Base-by-base conservation (phyloP, 1,139 yeast genomes). In the Taiozyma sp. region DNA sequence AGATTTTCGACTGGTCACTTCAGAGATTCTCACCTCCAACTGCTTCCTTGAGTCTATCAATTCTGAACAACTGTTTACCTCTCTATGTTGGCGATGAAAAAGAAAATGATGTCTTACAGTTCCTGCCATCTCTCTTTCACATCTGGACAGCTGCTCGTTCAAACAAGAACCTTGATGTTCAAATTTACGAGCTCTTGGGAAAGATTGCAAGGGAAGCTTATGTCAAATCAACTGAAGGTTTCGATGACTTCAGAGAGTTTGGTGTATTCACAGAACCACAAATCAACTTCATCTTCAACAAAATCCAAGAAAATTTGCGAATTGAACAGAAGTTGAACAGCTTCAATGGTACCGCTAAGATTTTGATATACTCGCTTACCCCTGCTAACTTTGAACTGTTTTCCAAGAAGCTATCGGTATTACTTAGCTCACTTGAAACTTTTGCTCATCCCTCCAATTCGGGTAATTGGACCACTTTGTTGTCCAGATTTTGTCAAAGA, bases 371-470 rank as follows among this genome's bases (percentile, higher is more conserved):
- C 64, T 84, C 95, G 0, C 70, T 91, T 9, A 76, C 76, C 40
- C 87, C 90, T 0, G 70, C 74, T 13, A 62, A 69, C 40, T 69
- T 74, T 6, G 76, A 70, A n/a, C 80, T 80, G 3, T 75, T 85
- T 14, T 65, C 87, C 58, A 79, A 75, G 13, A 72, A 77, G 43
- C 62, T 93, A 16, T 73, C 74, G 42, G 75, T 81, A 0, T 70
- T 88, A 43, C 63, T 86, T 29, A 83, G 84, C 55, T 83, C 96
- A 0, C 74, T 91, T n/a, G 86, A 82, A 57, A 88, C 97, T 39
- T 89, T 85, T 68, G 84, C 84, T 13, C 97, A 93, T 68, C 99
- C 99, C 5, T 91, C 98, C 0, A 92, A 92, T 65, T 70, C 77
- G 22, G 98, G 97, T 0, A 78, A 79, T 24, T 92, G 99, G 98